Evolutionary conservation across 202 grass and related monocot species (phyloP).

Genomic region (Miscanthus sacchariflorus): DNA sequence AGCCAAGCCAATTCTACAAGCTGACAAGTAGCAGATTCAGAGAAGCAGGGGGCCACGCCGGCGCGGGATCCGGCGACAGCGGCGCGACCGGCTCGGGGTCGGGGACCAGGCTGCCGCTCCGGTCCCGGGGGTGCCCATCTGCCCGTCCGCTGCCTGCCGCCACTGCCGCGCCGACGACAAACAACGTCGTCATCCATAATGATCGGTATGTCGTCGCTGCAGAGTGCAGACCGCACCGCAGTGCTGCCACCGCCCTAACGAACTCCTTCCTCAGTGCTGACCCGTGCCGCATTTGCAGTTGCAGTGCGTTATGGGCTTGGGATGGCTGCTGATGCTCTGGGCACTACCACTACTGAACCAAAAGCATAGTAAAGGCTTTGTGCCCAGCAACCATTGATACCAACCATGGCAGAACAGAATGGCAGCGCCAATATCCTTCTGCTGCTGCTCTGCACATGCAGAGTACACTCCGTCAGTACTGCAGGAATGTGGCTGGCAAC

Average conservation of each 20-base stretch:
- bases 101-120: constrained; percentile 42
- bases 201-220: constrained; percentile 36
- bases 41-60: constrained; percentile 34
- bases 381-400: neutral
- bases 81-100: neutral
- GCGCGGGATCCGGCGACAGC: constrained; percentile 38
- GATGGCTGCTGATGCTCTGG: constrained; percentile 36
- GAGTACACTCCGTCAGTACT: neutral
- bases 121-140: constrained; percentile 49
- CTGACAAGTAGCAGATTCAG: constrained; percentile 43
- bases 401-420: constrained; percentile 1
- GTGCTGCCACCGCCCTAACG: constrained; percentile 21
- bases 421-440: constrained; percentile 21
- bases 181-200: constrained; percentile 33
- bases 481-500: constrained; percentile 23
- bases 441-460: constrained; percentile 29
- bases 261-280: constrained; percentile 7
- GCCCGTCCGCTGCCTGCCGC: constrained; percentile 20
- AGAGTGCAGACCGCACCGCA: neutral
- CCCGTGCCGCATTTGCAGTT: constrained; percentile 38
- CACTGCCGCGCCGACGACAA: neutral
- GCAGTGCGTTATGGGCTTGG: constrained; percentile 40
- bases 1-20: constrained; percentile 3
- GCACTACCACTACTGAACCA: constrained; percentile 12
- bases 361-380: constrained; percentile 26